Evolutionary conservation across 495 filamentous ascomycete species (phyloP).

Genomic region (Parachaetomium inaequale): DNA sequence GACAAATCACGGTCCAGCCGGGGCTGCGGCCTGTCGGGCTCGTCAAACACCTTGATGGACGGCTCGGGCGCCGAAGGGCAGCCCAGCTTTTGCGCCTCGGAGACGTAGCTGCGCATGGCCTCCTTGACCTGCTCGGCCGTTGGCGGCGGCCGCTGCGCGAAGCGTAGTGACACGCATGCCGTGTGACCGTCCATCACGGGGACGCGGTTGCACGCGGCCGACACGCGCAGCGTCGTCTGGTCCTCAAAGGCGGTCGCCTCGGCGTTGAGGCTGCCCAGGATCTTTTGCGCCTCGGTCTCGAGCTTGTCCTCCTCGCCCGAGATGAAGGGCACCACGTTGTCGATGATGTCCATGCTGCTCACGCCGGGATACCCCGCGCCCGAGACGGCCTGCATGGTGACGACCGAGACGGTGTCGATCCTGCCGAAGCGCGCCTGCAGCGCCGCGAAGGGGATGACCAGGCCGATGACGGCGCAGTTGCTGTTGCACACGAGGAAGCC

Average conservation of each 20-base stretch:
- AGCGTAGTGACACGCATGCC: constrained; percentile 74
- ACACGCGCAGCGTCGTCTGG: constrained; percentile 61
- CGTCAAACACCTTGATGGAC: constrained; percentile 74
- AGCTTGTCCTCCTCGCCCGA: constrained; percentile 88
- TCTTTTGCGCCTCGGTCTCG: constrained; percentile 81
- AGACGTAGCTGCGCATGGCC: constrained; percentile 68
- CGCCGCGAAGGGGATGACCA: constrained; percentile 85
- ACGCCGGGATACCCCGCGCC: constrained; percentile 88
- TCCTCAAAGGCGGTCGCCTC: constrained; percentile 64
- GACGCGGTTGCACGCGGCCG: constrained; percentile 79
- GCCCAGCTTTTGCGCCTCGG: constrained; percentile 68
- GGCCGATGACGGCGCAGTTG: constrained; percentile 85
- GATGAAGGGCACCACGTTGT: constrained; percentile 85
- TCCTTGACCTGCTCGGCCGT: constrained; percentile 63
- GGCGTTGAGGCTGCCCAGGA: constrained; percentile 64
- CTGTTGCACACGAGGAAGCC: constrained; percentile 87
- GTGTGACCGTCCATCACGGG: constrained; percentile 82
- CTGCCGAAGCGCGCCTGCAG: constrained; percentile 72
- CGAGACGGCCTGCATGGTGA: constrained; percentile 84
- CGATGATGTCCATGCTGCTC: constrained; percentile 65
- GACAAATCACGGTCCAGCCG: constrained; percentile 72
- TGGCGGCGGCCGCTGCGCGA: constrained; percentile 54
- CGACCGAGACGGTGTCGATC: constrained; percentile 71
- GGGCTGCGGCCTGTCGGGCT: constrained; percentile 80
- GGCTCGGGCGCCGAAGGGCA: constrained; percentile 72